Base-by-base conservation (phyloP, 129 eudicot species). In the Artemisia argyi region DNA sequence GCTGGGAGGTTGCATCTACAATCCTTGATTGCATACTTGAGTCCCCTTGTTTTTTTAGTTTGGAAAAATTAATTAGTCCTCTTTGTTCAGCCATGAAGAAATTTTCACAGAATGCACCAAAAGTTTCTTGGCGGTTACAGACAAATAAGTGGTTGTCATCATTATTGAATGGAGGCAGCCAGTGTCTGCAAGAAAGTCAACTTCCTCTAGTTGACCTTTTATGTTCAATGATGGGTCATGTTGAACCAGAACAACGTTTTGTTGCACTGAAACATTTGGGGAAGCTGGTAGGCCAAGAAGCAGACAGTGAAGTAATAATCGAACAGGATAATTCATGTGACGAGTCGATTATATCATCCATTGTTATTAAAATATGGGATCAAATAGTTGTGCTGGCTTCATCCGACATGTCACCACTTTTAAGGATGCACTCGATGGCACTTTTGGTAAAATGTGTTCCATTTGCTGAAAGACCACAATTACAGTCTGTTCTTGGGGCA, bases 231-330 rank as follows among this genome's bases (percentile, higher is more conserved):
- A 83, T 93, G 78, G 76, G 84, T 59, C 97, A 90, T 83, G 78
- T 83, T 9, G 98, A 93, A 76, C 98, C 98, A 65, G 98, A 93
- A 72, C 98, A 87, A 42, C 90, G 95, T n/a, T 90, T 76, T 74
- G 77, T 86, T 59, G 96, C 96, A 12, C 79, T 93, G 16, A 82
- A 87, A 76, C 98, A 90, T 67, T 80, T 93, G 81, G 91, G 89
- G 57, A 76, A 79, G 67, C 86, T 90, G 44, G 78, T 90, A 49
- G 84, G 91, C 60, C 85, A 73, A 56, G 87, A 89, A 74, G 72
- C 79, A 52, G 82, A 85, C 67, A 83, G 85, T 75, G 89, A 86
- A 51, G 30, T 78, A 58, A 63, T 72, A 48, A 62, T 68, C 10
- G 80, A 69, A 16, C 47, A 50, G 62, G 71, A 58, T 62, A 20